phyloP scores from a whole-genome alignment of 2,329 filamentous ascomycete genomes.

The Penicillium sp. region DNA sequence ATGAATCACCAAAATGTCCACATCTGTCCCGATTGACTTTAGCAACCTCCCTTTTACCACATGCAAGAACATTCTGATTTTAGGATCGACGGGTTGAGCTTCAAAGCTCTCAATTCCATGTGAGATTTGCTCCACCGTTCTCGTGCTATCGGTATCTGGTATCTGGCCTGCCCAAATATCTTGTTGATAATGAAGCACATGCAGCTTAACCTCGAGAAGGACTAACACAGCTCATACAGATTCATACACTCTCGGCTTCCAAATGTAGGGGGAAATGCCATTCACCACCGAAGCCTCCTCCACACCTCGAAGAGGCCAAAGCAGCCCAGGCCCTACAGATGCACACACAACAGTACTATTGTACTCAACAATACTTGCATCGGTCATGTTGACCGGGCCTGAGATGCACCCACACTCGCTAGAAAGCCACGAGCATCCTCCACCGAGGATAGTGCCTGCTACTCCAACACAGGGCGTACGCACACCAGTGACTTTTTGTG shows the following conservation, averaged over 20 bases:
- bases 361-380: background rate
- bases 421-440: background rate
- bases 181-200: background rate
- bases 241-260: no score
- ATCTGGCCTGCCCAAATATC: background rate
- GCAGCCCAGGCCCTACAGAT: background rate
- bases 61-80: background rate
- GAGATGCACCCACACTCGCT: background rate
- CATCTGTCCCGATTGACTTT: background rate
- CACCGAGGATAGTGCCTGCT: background rate
- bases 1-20: background rate
- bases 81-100: background rate
- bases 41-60: background rate
- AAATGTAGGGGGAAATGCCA: background rate
- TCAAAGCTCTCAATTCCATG: background rate
- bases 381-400: background rate
- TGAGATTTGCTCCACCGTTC: background rate
- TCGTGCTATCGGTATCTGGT: background rate
- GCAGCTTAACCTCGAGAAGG: background rate
- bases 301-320: no score
- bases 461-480: background rate
- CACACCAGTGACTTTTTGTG: background rate
- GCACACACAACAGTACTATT: background rate
- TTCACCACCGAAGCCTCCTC: background rate
- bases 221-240: background rate